phyloP scores from a whole-genome alignment of 1,284 basidiomycete genomes.

The Pyrrhoderma lamaoense region DNA sequence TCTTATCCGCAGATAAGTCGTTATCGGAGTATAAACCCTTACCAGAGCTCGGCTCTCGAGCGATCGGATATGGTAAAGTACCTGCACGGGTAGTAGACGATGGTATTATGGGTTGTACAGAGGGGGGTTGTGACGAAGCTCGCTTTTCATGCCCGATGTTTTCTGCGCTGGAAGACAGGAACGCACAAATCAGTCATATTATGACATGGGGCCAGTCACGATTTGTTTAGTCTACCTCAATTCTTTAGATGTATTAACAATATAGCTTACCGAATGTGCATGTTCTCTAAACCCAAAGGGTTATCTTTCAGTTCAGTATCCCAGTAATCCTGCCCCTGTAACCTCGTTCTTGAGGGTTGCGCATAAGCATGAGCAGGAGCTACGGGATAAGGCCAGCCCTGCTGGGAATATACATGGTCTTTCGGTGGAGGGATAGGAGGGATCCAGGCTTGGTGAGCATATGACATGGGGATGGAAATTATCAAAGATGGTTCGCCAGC shows the following conservation, averaged over 20 bases:
- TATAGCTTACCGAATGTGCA: constrained; percentile 53
- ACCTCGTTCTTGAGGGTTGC: too few species aligned
- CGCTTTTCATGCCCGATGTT: not conserved
- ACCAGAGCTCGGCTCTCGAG: constrained; percentile 5
- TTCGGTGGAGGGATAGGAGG: too few species aligned
- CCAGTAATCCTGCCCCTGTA: not conserved
- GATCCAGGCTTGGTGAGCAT: too few species aligned
- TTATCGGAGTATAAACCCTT: not conserved
- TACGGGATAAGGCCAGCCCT: too few species aligned
- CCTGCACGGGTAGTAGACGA: not conserved
- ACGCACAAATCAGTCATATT: not conserved
- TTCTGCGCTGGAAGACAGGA: not conserved
- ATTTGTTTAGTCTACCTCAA: not conserved
- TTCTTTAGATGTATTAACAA: not conserved
- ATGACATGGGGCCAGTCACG: not conserved
- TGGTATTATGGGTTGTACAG: not conserved
- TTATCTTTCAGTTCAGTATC: constrained; percentile 40
- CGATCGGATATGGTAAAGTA: not conserved
- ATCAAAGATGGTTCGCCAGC: too few species aligned
- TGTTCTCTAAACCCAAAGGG: constrained; percentile 55
- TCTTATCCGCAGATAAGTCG: not conserved
- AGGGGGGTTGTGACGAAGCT: not conserved
- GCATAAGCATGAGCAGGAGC: too few species aligned
- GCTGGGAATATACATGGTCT: too few species aligned
- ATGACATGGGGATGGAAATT: too few species aligned